Conservation (phyloP, 2,329 filamentous ascomycete species). For the Myotisia sp. region DNA sequence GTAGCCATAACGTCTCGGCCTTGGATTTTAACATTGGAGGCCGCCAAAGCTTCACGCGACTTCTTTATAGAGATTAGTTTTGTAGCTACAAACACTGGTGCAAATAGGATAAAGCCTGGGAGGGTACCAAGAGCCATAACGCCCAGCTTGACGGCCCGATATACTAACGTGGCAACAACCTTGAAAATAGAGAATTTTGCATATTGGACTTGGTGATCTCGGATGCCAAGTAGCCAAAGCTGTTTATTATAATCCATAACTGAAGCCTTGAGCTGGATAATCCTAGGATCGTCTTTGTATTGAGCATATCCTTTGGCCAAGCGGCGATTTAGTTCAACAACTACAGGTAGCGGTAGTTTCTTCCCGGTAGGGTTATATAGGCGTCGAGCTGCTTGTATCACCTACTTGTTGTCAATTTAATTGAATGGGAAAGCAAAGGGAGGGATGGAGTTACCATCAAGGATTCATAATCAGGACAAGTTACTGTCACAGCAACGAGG, state of each 20-base stretch:
- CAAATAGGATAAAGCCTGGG: conserved; percentile 75
- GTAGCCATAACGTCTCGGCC: conserved; percentile 83
- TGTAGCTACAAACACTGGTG: conserved; percentile 71
- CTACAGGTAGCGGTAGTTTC: conserved; percentile 78
- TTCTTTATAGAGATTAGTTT: conserved; percentile 72
- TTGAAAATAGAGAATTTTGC: conserved; percentile 65
- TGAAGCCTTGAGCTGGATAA: conserved; percentile 57
- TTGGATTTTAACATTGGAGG: conserved; percentile 76
- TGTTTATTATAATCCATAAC: conserved; percentile 78
- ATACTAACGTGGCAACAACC: conserved; percentile 63
- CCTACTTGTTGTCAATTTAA: conserved; percentile 28
- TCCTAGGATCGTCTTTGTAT: conserved; percentile 81
- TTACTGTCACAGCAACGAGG: conserved; percentile 77
- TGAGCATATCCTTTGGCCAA: conserved; percentile 82
- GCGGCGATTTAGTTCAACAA: conserved; percentile 85
- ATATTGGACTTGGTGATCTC: conserved; percentile 90
- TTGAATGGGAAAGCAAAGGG: background rate
- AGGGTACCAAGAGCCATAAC: conserved; percentile 68
- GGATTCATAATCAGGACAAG: conserved; percentile 86
- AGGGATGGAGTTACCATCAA: conserved; percentile 51
- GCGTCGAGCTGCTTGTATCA: conserved; percentile 84
- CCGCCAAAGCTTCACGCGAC: conserved; percentile 68
- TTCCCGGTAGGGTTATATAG: conserved; percentile 91
- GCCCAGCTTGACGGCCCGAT: conserved; percentile 62
- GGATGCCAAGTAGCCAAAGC: conserved; percentile 69